Conservation (phyloP, 23 red algal genomes). For the Gracilaria domingensis region DNA sequence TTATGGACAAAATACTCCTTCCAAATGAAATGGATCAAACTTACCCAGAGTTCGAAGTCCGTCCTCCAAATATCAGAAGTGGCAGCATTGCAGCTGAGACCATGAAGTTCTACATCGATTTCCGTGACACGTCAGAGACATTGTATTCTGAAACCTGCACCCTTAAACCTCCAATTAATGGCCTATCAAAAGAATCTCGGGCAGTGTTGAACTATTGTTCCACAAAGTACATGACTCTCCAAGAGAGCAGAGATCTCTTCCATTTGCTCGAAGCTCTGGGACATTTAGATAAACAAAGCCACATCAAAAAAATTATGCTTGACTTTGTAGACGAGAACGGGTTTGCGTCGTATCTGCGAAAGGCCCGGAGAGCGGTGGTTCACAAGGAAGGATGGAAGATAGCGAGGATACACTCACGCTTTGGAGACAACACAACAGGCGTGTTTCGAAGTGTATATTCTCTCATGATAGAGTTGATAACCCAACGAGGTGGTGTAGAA, state of each 20-base stretch:
- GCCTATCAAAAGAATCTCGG: neutral
- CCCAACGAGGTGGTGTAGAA: neutral
- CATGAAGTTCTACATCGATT: neutral
- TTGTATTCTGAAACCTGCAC: neutral
- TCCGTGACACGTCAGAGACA: neutral
- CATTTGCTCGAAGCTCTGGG: neutral
- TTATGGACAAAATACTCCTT: neutral
- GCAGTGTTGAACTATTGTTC: neutral
- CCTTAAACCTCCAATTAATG: neutral
- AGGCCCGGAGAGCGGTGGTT: neutral
- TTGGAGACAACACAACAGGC: neutral
- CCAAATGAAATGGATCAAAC: neutral
- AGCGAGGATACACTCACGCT: neutral
- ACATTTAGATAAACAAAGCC: neutral
- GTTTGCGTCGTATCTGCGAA: neutral
- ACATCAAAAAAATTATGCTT: neutral
- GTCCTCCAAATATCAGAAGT: neutral
- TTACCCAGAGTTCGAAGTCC: neutral
- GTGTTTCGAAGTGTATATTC: neutral
- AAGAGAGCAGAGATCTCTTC: conserved; percentile 1
- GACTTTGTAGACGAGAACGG: neutral
- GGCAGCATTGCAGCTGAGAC: neutral
- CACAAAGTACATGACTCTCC: neutral
- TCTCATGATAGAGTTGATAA: neutral
- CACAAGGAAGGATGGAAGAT: neutral